Evolutionary conservation across 2,329 filamentous ascomycete species (phyloP).

Genomic region (Tolypocladium inflatum): DNA sequence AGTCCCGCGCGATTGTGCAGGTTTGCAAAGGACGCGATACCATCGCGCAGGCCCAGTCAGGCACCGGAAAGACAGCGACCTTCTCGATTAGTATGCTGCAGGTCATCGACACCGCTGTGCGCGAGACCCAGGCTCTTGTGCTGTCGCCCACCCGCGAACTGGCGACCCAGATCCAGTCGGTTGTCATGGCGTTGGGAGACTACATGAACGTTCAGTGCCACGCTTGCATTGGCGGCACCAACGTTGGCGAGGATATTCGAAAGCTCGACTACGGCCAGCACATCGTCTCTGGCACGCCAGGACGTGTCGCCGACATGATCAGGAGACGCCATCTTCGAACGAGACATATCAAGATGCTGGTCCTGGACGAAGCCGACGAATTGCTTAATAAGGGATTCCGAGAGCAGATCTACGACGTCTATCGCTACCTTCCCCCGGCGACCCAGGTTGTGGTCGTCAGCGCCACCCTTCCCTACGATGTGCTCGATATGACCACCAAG

Average conservation of each 20-base stretch:
- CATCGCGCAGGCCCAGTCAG: constrained; percentile 95
- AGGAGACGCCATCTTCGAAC: constrained; percentile 47
- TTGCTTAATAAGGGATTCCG: constrained; percentile 86
- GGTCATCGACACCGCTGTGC: constrained; percentile 86
- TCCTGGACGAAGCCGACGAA: constrained; percentile 53
- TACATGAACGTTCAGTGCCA: constrained; percentile 99
- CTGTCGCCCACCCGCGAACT: constrained; percentile 94
- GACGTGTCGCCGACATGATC: constrained; percentile 68
- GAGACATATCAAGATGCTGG: constrained; percentile 55
- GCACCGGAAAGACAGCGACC: constrained; percentile 92
- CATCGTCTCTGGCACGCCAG: constrained; percentile 95
- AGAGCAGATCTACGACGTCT: constrained; percentile 98
- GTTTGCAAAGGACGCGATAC: constrained; percentile 98
- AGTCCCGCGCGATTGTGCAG: constrained; percentile 96
- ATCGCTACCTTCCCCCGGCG: constrained; percentile 89
- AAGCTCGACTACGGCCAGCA: constrained; percentile 97
- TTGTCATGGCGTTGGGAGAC: constrained; percentile 98
- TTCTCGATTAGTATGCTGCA: constrained; percentile 96
- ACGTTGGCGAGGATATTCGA: constrained; percentile 94
- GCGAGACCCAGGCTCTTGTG: constrained; percentile 89
- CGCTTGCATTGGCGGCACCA: constrained; percentile 95
- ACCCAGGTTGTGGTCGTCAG: constrained; percentile 98
- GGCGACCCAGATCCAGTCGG: constrained; percentile 95
- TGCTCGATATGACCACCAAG: constrained; percentile 98
- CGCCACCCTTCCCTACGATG: constrained; percentile 93